These are phyloP conservation scores for Prunus padus DNA, from an alignment of 306 rosid species.

Conservation along the genomic window DNA sequence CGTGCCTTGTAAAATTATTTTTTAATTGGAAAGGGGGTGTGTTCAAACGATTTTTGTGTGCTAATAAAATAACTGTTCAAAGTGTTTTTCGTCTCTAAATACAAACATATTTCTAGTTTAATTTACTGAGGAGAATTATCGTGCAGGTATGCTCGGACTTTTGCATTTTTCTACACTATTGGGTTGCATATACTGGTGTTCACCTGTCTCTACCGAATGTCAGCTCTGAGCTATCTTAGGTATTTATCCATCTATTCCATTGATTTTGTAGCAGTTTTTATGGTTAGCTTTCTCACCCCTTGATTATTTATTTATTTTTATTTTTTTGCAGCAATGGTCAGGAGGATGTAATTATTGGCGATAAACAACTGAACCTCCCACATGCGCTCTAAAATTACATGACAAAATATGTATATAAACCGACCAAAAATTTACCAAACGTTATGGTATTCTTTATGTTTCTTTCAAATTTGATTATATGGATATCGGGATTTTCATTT, in stretches of 20 bases:
- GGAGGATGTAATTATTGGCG: constrained; percentile 55
- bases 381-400: constrained; percentile 39
- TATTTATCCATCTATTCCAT: constrained; percentile 26
- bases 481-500: not conserved
- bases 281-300: constrained; percentile 9
- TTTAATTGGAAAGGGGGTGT: not conserved
- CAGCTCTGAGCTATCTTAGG: constrained; percentile 91
- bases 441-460: not conserved
- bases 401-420: not conserved
- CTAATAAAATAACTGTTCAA: not conserved
- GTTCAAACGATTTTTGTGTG: not conserved
- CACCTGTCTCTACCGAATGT: constrained; percentile 95
- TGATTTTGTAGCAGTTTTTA: not conserved
- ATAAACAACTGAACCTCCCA: constrained; percentile 54
- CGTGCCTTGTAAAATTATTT: not conserved
- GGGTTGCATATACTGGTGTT: constrained; percentile 88
- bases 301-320: not conserved
- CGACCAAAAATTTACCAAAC: not conserved
- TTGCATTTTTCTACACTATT: constrained; percentile 93
- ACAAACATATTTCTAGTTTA: not conserved
- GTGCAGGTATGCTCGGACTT: constrained; percentile 89
- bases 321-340: constrained; percentile 61
- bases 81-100: not conserved
- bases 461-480: not conserved
- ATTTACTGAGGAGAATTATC: not conserved